Base-by-base conservation (phyloP, 805 yeast species). In the Saturnispora ahearnii region DNA sequence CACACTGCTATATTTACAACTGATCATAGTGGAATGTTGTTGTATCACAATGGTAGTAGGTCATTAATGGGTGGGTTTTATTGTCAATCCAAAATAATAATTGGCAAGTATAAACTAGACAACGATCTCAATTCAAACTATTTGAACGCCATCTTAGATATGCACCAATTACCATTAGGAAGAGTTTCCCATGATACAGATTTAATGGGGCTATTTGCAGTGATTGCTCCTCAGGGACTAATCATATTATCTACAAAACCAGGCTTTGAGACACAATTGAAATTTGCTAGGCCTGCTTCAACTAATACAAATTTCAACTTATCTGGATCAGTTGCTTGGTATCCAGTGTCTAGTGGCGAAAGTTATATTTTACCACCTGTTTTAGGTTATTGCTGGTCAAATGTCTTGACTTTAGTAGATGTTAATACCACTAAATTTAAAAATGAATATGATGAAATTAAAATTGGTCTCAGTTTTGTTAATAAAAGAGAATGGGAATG, bases 321-420 rank as follows among this genome's bases (percentile, higher is more conserved):
- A 28, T 57, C 72, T 9, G 85, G 82, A 0, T 70, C 77, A 51
- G 58, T 81, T 8, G 64, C 75, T 13, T 84, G 91, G 93, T 81
- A 70, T 55, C 93, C 93, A 0, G 75, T 73, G 10, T 63, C 69
- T 3, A 40, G 60, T 57, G 56, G 59, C 57, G 65, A 54, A 34
- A 28, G 21, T 5, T 8, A n/a, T 13, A 13, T 18, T 11, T 9
- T 13, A 15, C 26, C 48, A 0, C 77, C 87, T 0, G 65, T 73
- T 51, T 62, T 87, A 40, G 90, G 85, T 0, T 85, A 81, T 55
- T 71, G 85, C 36, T 84, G 88, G 84, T 70, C 78, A n/a, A 79
- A 81, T 51, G 69, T 72, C 7, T 58, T 87, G 1, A 55, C 82
- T 8, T 83, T 81, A 49, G 62, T 82, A 2, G 53, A 47, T 24